Conservation (phyloP, 352 stramenopile species). For the Phytophthora macrochlamydospora region DNA sequence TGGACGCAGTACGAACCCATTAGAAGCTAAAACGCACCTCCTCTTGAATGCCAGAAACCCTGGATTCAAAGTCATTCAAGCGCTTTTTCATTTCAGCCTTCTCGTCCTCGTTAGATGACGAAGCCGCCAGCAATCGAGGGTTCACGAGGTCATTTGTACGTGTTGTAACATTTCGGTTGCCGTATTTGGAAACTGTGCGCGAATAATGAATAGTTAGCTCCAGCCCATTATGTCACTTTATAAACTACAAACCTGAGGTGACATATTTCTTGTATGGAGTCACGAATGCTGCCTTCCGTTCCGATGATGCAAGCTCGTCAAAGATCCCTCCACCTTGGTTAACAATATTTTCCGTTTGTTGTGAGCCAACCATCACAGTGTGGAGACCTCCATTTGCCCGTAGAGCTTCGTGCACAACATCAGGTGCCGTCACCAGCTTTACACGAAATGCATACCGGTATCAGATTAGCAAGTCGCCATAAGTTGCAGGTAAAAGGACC, state of each 20-base stretch:
- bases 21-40: conserved; percentile 39
- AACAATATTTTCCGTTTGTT: conserved; percentile 79
- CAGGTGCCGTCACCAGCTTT: conserved; percentile 78
- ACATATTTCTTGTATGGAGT: conserved; percentile 90
- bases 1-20: not conserved
- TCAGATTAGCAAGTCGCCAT: conserved; percentile 9
- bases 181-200: conserved; percentile 78
- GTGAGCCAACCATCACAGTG: conserved; percentile 76
- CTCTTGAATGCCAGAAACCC: conserved; percentile 53
- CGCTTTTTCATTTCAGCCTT: conserved; percentile 63
- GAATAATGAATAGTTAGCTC: not conserved
- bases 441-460: not conserved
- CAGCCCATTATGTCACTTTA: not conserved
- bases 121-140: conserved; percentile 65
- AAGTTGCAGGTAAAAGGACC: not conserved
- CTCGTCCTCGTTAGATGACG: conserved; percentile 80
- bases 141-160: conserved; percentile 81
- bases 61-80: conserved; percentile 45
- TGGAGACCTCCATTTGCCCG: conserved; percentile 72
- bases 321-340: conserved; percentile 78
- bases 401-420: conserved; percentile 84
- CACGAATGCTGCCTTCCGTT: conserved; percentile 78
- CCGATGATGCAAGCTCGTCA: conserved; percentile 43
- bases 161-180: conserved; percentile 84
- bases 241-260: conserved; percentile 50